Evolutionary conservation across 1,284 basidiomycete species (phyloP), one percentile per base, ranked within the genome.

Genomic region (Caloboletus inedulis): DNA sequence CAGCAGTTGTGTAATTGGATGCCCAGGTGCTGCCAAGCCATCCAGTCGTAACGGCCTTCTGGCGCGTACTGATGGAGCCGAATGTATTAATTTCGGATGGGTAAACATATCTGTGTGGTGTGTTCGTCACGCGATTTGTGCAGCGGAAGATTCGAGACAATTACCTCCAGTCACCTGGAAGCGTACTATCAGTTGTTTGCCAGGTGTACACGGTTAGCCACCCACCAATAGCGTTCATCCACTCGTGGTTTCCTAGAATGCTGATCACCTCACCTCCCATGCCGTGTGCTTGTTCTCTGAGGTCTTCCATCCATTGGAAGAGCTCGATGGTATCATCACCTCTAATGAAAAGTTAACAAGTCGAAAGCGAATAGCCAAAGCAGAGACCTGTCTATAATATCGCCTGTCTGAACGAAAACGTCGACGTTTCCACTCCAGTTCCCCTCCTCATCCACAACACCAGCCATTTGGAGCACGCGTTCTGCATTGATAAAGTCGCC

Each of bases 351-450:
- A 31, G 53, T 58, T 12, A 59, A 55, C 21, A n/a, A 4, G 47
- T 33, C 36, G 23, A 29, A 42, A 21, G 25, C 14, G 43, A 10
- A 52, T 42, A 47, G n/a, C 9, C 41, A 40, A 50, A 21, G 9
- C 36, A 65, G 75, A 42, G 56, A 88, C 81, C 89, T 77, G 70
- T 95, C 93, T 56, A 96, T 89, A 42, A 96, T 94, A 69, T 97
- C 94, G 4, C 94, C 94, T 0, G 94, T 96, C 73, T 96, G 93
- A 14, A 95, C 92, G 57, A 94, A 85, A 50, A 86, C 83, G 65
- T 93, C 90, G 4, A 83, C 81, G 21, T 86, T 74, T 1, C 86
- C 92, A 9, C 81, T 80, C 93, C 93, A 96, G 48, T 84, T 73
- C 0, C 81, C 84, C 3, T 78, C 63, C n/a, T 80, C 74, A 58